These are phyloP conservation scores for Ophiosphaerella narmari DNA, from an alignment of 2,329 filamentous ascomycete genomes.

Conservation along the genomic window DNA sequence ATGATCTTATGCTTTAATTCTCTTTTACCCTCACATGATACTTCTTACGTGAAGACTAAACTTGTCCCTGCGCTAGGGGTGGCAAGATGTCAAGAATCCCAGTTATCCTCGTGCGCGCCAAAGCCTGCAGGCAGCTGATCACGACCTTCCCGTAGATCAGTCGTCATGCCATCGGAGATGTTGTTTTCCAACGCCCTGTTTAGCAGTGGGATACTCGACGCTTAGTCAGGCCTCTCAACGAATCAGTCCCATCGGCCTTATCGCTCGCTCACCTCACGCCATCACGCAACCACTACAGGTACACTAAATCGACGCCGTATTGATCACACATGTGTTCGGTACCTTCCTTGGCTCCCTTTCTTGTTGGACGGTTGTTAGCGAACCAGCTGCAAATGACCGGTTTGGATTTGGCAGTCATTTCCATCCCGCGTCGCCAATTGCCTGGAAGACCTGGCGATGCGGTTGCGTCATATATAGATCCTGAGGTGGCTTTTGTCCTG, in stretches of 20 bases:
- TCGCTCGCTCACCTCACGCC: conserved; percentile 41
- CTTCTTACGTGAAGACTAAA: not conserved
- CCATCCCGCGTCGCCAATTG: conserved; percentile 37
- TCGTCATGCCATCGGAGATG: conserved; percentile 6
- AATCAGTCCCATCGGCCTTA: conserved; percentile 39
- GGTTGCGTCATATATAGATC: conserved; percentile 35
- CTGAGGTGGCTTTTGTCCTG: conserved; percentile 18
- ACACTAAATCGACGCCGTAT: conserved; percentile 2
- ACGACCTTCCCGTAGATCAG: conserved; percentile 7
- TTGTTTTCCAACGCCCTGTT: conserved; percentile 18
- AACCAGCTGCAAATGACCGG: conserved; percentile 18
- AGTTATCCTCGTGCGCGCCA: conserved; percentile 23
- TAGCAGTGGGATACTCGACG: conserved; percentile 27
- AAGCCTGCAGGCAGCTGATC: conserved; percentile 16
- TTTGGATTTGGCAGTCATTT: conserved; percentile 15
- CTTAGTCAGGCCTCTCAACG: conserved; percentile 30
- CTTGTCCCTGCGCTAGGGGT: conserved; percentile 7
- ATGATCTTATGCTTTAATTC: too few relatives aligned
- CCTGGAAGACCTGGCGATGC: conserved; percentile 11
- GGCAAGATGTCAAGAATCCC: conserved; percentile 7
- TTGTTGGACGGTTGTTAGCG: conserved; percentile 20
- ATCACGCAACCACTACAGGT: conserved; percentile 25
- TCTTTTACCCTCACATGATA: too few relatives aligned
- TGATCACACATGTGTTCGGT: conserved; percentile 17
- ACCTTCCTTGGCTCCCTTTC: conserved; percentile 23